Conservation (phyloP, 306 rosid genomes). For the Gastrolobium bilobum region DNA sequence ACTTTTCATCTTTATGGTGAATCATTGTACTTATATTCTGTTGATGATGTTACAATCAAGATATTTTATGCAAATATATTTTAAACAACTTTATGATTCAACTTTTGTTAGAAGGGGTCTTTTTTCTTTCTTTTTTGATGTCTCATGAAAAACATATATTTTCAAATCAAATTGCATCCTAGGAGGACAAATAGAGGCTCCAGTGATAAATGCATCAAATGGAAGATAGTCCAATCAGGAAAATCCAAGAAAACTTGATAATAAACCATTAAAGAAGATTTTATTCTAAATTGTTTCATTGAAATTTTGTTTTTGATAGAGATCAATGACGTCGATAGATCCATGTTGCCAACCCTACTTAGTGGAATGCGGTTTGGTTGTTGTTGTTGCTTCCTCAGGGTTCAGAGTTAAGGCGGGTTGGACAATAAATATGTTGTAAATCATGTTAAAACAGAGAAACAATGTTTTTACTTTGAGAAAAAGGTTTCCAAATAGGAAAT, state of each 20-base stretch:
- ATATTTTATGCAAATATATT: conserved; percentile 26
- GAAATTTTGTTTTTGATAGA: conserved; percentile 5
- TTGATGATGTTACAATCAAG: conserved; percentile 19
- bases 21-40: conserved; percentile 30
- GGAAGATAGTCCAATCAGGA: background rate
- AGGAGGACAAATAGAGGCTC: conserved; percentile 26
- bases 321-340: background rate
- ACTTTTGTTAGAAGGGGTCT: conserved; percentile 29
- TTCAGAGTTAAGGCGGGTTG: background rate
- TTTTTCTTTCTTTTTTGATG: background rate
- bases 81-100: conserved; percentile 22
- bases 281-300: background rate
- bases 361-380: background rate
- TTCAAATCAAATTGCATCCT: conserved; percentile 20
- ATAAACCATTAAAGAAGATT: background rate
- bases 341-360: background rate
- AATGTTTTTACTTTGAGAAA: conserved; percentile 3
- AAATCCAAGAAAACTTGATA: background rate
- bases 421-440: background rate
- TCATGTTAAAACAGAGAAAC: background rate
- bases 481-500: background rate
- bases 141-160: conserved; percentile 21
- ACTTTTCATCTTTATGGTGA: conserved; percentile 12
- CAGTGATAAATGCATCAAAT: conserved; percentile 10
- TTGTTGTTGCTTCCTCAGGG: conserved; percentile 22